phyloP scores from a whole-genome alignment of 306 rosid species.

The Prunus davidiana region DNA sequence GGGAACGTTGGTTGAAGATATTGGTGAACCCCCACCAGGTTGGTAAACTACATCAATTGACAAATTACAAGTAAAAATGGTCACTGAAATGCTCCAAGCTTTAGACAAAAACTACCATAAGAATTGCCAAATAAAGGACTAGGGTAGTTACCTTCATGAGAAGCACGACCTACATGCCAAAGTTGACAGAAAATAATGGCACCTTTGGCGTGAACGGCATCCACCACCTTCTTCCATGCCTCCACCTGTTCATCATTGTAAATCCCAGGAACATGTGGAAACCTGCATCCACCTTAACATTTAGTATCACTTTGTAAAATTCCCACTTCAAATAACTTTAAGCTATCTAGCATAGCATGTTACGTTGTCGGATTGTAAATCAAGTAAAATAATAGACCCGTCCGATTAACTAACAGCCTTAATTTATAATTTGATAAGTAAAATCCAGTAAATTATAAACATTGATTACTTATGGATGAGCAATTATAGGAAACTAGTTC shows the following conservation, averaged over 20 bases:
- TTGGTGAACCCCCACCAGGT: conserved; percentile 63
- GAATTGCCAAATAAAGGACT: neutral
- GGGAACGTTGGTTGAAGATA: conserved; percentile 69
- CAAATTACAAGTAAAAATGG: neutral
- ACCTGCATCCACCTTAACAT: conserved; percentile 30
- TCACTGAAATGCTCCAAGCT: neutral
- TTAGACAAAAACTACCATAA: neutral
- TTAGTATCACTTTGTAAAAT: neutral
- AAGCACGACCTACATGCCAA: conserved; percentile 97
- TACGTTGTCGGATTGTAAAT: neutral
- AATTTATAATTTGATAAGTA: too few species aligned
- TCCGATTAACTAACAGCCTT: too few species aligned
- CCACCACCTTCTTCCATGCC: conserved; percentile 82
- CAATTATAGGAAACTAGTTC: neutral
- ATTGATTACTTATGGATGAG: neutral
- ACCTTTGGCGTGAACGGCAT: conserved; percentile 86
- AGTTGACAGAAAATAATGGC: conserved; percentile 79
- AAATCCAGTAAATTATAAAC: neutral
- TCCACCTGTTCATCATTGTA: conserved; percentile 56
- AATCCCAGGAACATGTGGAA: conserved; percentile 57
- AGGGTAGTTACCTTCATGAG: conserved; percentile 50
- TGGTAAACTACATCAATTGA: conserved; percentile 55
- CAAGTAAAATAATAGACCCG: neutral
- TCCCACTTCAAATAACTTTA: neutral
- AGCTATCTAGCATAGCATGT: neutral